Percentiles rank a stretch among this genome's conserved stretches.
Conservation (phyloP, 108 stramenopile genomes). For the Hondaea fermentalgiana region DNA sequence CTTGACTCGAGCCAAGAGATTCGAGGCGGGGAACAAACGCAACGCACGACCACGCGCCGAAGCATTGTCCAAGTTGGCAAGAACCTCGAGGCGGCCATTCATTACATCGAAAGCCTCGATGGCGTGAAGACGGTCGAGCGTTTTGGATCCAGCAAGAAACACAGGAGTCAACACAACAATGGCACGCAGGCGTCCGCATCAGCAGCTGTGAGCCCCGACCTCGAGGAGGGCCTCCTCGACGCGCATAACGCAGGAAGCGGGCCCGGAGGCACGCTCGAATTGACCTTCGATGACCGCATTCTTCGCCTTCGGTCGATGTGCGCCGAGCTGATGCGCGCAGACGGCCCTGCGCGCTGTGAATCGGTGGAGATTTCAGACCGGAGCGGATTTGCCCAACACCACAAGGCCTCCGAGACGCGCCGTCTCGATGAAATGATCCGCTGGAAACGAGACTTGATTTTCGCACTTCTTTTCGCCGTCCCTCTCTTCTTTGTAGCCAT, state of each 20-base stretch:
- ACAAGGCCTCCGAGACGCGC: not conserved
- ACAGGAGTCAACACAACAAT: not conserved
- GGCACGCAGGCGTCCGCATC: not conserved
- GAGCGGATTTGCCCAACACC: not conserved
- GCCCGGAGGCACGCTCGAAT: not conserved
- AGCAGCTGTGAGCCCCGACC: not conserved
- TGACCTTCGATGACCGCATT: not conserved
- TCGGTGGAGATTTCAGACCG: not conserved
- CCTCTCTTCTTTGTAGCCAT: conserved; percentile 10
- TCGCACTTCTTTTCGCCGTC: not conserved
- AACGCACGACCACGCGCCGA: no score
- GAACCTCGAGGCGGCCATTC: not conserved
- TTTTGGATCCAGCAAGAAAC: not conserved
- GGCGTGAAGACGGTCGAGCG: not conserved
- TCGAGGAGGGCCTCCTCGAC: not conserved
- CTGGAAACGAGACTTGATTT: not conserved
- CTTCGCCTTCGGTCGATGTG: not conserved
- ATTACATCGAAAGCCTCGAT: not conserved
- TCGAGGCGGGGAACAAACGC: no score
- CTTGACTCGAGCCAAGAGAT: not conserved
- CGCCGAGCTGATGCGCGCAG: not conserved
- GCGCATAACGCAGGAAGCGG: not conserved
- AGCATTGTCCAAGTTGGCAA: not conserved
- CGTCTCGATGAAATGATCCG: not conserved
- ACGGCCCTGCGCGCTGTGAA: not conserved